Evolutionary conservation across 805 yeast species (phyloP).

Genomic region (Ogataea dorogensis): DNA sequence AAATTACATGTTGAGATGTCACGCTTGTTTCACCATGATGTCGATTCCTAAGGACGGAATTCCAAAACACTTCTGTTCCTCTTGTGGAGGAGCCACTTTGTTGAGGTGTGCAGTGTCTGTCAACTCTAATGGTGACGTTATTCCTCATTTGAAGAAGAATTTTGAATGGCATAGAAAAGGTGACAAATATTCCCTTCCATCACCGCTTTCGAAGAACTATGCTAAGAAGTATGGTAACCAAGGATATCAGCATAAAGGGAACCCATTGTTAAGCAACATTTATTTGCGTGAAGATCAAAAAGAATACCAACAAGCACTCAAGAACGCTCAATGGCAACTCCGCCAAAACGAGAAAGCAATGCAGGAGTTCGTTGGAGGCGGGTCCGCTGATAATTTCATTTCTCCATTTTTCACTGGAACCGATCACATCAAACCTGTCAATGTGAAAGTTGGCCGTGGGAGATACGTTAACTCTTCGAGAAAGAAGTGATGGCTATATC

Average conservation of each 20-base stretch:
- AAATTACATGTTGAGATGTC: slow-evolving; percentile 94
- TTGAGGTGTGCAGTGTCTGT: slow-evolving; percentile 89
- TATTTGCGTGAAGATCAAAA: slow-evolving; percentile 89
- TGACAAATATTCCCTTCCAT: slow-evolving; percentile 72
- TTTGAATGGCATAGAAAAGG: slow-evolving; percentile 95
- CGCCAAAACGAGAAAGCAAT: slow-evolving; percentile 82
- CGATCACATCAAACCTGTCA: slow-evolving; percentile 48
- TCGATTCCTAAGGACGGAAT: slow-evolving; percentile 76
- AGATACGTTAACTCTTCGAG: slow-evolving; percentile 58
- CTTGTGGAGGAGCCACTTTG: slow-evolving; percentile 92
- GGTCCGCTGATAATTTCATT: slow-evolving; percentile 78
- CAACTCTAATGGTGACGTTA: slow-evolving; percentile 71
- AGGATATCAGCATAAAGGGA: slow-evolving; percentile 68
- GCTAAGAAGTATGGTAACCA: slow-evolving; percentile 72
- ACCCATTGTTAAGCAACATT: slow-evolving; percentile 51
- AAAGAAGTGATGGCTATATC: slow-evolving; percentile 5
- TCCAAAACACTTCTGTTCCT: slow-evolving; percentile 86
- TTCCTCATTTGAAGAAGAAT: slow-evolving; percentile 85
- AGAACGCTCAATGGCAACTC: slow-evolving; percentile 84
- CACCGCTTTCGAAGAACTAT: slow-evolving; percentile 83
- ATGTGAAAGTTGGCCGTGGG: slow-evolving; percentile 83
- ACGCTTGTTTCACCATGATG: slow-evolving; percentile 86
- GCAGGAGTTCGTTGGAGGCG: slow-evolving; percentile 93
- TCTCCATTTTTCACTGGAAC: slow-evolving; percentile 82
- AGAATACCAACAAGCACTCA: slow-evolving; percentile 85